Percentiles rank a stretch among this genome's conserved stretches.
Evolutionary conservation across 148 eudicot species (phyloP).

Genomic region (Rheum nobile): DNA sequence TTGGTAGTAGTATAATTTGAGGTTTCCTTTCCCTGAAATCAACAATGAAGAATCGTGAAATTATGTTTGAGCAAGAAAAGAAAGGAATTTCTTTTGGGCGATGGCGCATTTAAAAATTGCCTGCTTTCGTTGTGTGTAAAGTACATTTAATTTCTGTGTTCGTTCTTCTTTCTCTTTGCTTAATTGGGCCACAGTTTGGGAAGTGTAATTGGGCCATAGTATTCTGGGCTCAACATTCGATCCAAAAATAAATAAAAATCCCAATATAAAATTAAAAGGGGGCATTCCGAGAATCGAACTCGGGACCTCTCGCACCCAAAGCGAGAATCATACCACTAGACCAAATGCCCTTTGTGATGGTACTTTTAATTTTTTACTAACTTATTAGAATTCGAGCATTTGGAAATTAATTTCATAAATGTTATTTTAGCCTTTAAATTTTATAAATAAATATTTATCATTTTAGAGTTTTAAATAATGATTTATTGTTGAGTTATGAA

Average conservation of each 20-base stretch:
- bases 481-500: too few species aligned
- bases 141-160: too few species aligned
- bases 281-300: slow-evolving; percentile 70
- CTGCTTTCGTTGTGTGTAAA: background rate
- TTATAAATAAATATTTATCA: too few species aligned
- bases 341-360: slow-evolving; percentile 45
- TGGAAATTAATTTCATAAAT: too few species aligned
- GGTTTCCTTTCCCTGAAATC: background rate
- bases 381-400: too few species aligned
- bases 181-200: too few species aligned
- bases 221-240: background rate
- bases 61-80: background rate
- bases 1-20: background rate
- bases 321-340: slow-evolving; percentile 91
- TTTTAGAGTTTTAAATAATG: too few species aligned
- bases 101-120: too few species aligned
- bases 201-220: background rate
- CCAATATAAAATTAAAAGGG: slow-evolving; percentile 4
- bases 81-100: too few species aligned
- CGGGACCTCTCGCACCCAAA: slow-evolving; percentile 89
- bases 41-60: background rate
- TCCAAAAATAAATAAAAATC: background rate
- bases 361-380: too few species aligned
- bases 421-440: too few species aligned
- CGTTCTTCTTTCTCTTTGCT: too few species aligned